Evolutionary conservation across 1,139 yeast species (phyloP), one percentile per base, ranked within the genome.

Genomic region (Yamadazyma dushanensis): DNA sequence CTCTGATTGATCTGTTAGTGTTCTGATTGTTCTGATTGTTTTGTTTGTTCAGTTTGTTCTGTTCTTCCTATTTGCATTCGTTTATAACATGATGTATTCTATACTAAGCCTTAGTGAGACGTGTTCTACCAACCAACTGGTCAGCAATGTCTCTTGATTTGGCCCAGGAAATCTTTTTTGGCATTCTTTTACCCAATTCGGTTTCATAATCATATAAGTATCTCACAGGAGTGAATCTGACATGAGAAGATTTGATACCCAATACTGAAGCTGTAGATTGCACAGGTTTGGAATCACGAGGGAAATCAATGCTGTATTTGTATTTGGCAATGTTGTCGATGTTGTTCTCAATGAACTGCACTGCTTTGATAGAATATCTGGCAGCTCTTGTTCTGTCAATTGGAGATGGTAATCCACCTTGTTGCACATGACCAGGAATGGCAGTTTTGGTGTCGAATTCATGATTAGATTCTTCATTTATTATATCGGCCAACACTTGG

Each of bases 401-500:
- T 6, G 97, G 88, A 3, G 97, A 85, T 26, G 98, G 98, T 36
- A 81, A 78, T 41, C 95, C 96, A 61, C 98, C 98, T 64, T 92
- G 98, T 70, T 92, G 98, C 36, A 89, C 89, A 54, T 84, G 92
- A 19, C 94, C 92, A 28, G 92, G 92, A 41, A 81, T 70, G 3
- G 92, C 92, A 5, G 89, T 78, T 54, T 83, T 76, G 23, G 87
- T 80, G 52, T 83, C 92, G 50, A 80, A 84, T 53, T 78, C 70
- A 18, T 84, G 84, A 11, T 71, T 63, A 7, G 85, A 80, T 49
- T 78, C 78, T 47, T 79, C 85, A 41, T 77, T 76, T 45, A 84
- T 76, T 29, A 84, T 80, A 39, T 79, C 77, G 7, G 90, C 84
- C 53, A 84, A 69, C 19, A 82, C 73, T 40, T 80, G 77, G 2